Base-by-base conservation (phyloP, 305 asterid genomes). In the Stenogyne calaminthoides region DNA sequence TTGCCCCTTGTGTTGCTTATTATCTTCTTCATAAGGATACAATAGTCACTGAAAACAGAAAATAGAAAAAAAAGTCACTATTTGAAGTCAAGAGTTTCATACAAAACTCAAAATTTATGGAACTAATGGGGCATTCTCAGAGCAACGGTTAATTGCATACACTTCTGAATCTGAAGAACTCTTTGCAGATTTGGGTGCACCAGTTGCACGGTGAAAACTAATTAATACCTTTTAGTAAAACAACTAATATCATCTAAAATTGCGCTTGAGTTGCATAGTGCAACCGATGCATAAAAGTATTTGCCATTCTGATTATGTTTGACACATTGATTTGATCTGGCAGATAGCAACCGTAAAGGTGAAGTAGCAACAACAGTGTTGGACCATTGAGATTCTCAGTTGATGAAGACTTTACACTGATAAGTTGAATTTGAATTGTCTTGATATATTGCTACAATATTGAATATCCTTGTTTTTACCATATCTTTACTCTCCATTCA, bases 271-370 rank as follows among this genome's bases (percentile, higher is more conserved):
- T 32, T 32, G 36, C 36, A 32, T 4, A 32, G 36, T 32, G 36
- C 36, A 32, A 32, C 36, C 4, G 36, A 32, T 32, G 36, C 36
- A 32, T 32, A 32, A 1, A 32, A 32, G 36, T 32, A 32, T 32
- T 32, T 32, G 36, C 0, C 27, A 52, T 15, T 8, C 2, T 51
- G 70, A 39, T 69, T 75, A 2, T 58, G 18, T 18, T 59, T 67
- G 37, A 60, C 49, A 2, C 20, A 25, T 65, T 46, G 42, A 16
- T 44, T 36, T 25, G 56, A 54, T 19, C 64, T 71, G 62, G 68
- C 80, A 80, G 75, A 70, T 29, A 70, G 8, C 18, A 51, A 5
- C 47, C 67, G 7, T 18, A 16, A 40, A 54, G 36, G 62, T 69
- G 72, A 72, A 67, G 51, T 72, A 3, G 37, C 64, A 15, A 58